Percentiles rank a stretch among this genome's conserved stretches.
phyloP scores from a whole-genome alignment of 1,139 yeast species.

The Candida sanyaensis region DNA sequence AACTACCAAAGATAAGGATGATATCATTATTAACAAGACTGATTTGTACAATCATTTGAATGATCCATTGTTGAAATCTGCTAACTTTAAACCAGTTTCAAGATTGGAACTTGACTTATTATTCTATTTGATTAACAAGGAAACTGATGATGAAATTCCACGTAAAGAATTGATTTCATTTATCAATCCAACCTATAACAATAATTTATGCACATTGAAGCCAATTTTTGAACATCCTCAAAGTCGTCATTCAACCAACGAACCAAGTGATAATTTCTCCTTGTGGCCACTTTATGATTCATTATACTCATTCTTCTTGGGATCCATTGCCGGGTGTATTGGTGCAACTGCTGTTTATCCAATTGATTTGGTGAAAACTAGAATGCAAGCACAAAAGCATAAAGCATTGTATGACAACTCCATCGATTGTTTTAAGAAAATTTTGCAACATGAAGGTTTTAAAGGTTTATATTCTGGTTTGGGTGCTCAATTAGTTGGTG shows the following conservation, averaged over 20 bases:
- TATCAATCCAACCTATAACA: constrained; percentile 47
- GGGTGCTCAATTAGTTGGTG: constrained; percentile 94
- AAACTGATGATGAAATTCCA: constrained; percentile 48
- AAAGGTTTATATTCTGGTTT: constrained; percentile 92
- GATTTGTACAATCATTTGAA: constrained; percentile 50
- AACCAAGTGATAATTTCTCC: constrained; percentile 42
- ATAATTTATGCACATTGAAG: constrained; percentile 34
- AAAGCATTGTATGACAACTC: constrained; percentile 77
- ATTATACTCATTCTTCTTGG: constrained; percentile 82
- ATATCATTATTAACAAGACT: constrained; percentile 43
- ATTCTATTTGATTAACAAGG: constrained; percentile 46
- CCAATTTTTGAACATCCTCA: constrained; percentile 49
- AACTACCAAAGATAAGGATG: constrained; percentile 44
- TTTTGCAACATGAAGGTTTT: constrained; percentile 75
- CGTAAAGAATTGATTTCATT: constrained; percentile 54
- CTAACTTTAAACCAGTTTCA: constrained; percentile 52
- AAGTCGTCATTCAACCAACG: constrained; percentile 28
- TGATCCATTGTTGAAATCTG: constrained; percentile 52
- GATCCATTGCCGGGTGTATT: constrained; percentile 95
- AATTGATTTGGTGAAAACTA: constrained; percentile 91
- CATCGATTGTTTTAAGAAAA: constrained; percentile 81
- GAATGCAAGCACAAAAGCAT: constrained; percentile 95
- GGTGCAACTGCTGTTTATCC: constrained; percentile 99
- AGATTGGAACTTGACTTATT: constrained; percentile 47
- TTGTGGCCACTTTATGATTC: constrained; percentile 75